These are phyloP conservation scores for Mycena albidolilacea DNA, from an alignment of 768 basidiomycete genomes.

Conservation along the genomic window DNA sequence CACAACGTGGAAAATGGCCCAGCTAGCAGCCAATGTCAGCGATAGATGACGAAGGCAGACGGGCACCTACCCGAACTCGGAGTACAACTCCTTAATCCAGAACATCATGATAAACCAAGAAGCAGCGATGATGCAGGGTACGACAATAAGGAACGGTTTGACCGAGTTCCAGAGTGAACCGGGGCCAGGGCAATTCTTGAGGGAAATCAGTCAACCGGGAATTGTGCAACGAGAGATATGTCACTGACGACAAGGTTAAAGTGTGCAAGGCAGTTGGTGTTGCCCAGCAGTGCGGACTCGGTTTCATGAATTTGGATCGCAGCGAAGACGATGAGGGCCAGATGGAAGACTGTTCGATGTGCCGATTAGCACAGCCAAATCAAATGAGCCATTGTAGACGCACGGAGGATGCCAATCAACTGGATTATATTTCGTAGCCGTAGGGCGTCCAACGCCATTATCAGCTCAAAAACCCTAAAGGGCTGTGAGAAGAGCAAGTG, in stretches of 20 bases:
- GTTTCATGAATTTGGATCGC: constrained; percentile 87
- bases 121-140: constrained; percentile 76
- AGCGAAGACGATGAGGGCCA: constrained; percentile 80
- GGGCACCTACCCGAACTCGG: constrained; percentile 84
- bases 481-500: constrained; percentile 12
- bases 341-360: constrained; percentile 73
- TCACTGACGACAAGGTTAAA: constrained; percentile 58
- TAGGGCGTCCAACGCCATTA: constrained; percentile 89
- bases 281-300: constrained; percentile 66
- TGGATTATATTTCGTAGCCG: constrained; percentile 85
- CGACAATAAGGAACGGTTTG: constrained; percentile 78
- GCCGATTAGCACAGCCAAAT: constrained; percentile 5
- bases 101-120: constrained; percentile 79
- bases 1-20: constrained; percentile 93
- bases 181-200: constrained; percentile 63
- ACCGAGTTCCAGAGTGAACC: constrained; percentile 74
- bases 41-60: neutral
- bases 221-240: neutral
- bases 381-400: constrained; percentile 35
- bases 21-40: constrained; percentile 60
- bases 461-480: constrained; percentile 80
- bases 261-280: constrained; percentile 51
- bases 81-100: constrained; percentile 79
- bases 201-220: neutral
- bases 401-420: constrained; percentile 80